These are phyloP conservation scores for Buddleja alternifolia DNA, from an alignment of 257 asterid species.

Conservation along the genomic window DNA sequence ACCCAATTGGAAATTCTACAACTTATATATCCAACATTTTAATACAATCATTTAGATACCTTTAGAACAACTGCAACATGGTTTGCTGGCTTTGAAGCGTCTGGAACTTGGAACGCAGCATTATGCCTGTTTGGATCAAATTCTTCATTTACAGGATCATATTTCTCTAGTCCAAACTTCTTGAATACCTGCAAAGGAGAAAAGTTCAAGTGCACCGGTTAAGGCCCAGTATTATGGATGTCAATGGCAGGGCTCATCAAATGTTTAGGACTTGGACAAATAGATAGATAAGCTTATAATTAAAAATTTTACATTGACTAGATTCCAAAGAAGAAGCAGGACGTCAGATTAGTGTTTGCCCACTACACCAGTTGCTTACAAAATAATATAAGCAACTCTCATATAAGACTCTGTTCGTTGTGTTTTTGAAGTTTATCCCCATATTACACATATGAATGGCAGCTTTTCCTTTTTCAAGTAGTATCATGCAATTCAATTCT, in stretches of 20 bases:
- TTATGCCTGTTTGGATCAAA: constrained; percentile 94
- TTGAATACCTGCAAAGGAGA: constrained; percentile 61
- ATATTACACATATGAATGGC: background rate
- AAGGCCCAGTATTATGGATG: background rate
- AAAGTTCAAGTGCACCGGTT: background rate
- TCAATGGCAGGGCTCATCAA: constrained; percentile 10
- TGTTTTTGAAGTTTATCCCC: background rate
- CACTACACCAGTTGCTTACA: background rate
- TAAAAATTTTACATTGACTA: background rate
- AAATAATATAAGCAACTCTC: background rate
- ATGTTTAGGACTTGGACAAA: background rate
- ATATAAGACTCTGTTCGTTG: background rate
- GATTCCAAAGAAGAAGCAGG: constrained; percentile 13
- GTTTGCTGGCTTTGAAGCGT: constrained; percentile 78
- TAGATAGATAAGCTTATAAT: background rate
- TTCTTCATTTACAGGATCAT: constrained; percentile 71
- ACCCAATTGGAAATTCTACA: background rate
- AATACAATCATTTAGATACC: constrained; percentile 44
- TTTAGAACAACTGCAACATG: constrained; percentile 82
- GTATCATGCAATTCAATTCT: background rate
- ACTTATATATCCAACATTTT: background rate
- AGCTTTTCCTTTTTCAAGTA: background rate
- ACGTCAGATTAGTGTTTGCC: background rate
- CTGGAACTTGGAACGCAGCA: constrained; percentile 94
- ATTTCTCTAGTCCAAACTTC: constrained; percentile 56